phyloP scores from a whole-genome alignment of 495 filamentous ascomycete genomes.

The Aspergillus sclerotioniger region DNA sequence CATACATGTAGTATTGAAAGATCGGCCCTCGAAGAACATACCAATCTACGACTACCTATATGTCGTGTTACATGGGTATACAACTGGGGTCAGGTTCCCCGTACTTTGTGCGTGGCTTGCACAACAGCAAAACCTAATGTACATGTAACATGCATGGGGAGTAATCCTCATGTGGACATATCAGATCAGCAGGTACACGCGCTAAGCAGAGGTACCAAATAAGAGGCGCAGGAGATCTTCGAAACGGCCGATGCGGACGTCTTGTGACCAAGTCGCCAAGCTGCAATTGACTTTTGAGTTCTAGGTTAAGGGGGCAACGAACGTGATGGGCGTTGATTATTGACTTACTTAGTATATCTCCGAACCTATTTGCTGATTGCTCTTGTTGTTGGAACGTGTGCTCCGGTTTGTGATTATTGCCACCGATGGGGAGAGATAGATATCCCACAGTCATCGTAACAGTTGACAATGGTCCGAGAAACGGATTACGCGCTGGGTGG shows the following conservation, averaged over 20 bases:
- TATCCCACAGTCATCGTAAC: neutral
- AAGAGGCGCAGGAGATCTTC: neutral
- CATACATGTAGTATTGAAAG: neutral
- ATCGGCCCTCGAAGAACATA: neutral
- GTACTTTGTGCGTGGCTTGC: neutral
- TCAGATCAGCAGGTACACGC: neutral
- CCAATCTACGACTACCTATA: neutral
- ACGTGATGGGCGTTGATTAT: neutral
- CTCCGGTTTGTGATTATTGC: neutral
- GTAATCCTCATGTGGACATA: slow-evolving; percentile 7
- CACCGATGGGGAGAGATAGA: neutral
- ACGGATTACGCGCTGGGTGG: slow-evolving; percentile 1
- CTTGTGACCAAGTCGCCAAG: slow-evolving; percentile 18
- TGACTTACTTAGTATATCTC: neutral
- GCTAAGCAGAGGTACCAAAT: neutral
- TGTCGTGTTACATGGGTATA: neutral
- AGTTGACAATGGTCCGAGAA: neutral
- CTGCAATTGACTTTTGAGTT: slow-evolving; percentile 6
- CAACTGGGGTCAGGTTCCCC: too few species aligned
- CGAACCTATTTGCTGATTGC: neutral
- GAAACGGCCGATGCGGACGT: slow-evolving; percentile 3
- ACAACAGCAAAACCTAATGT: neutral
- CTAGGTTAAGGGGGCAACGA: neutral
- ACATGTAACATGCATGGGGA: slow-evolving; percentile 7
- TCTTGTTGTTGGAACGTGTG: neutral